Percentiles rank a stretch among this genome's conserved stretches.
Evolutionary conservation across 2,329 filamentous ascomycete genomes (phyloP).

Genomic region (Claviceps cyperi): DNA sequence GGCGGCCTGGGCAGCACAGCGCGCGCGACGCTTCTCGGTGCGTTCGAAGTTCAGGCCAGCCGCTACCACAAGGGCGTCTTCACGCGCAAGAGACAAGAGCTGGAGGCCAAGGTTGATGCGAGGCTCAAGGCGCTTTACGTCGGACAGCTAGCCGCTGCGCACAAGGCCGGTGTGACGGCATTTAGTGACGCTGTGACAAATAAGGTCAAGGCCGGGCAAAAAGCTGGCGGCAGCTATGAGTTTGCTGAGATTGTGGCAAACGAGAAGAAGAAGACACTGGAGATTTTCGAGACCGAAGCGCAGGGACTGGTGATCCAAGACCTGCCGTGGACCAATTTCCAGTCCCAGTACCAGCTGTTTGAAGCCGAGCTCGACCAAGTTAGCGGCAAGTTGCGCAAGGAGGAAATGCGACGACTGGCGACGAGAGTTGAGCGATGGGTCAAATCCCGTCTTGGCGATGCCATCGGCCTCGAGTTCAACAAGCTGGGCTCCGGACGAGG

Average conservation of each 20-base stretch:
- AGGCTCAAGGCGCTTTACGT: slow-evolving; percentile 77
- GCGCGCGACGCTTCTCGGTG: slow-evolving; percentile 57
- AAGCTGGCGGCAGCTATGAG: slow-evolving; percentile 79
- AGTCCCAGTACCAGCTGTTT: slow-evolving; percentile 63
- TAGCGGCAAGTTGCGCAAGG: slow-evolving; percentile 69
- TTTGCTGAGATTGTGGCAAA: slow-evolving; percentile 85
- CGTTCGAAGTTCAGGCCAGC: slow-evolving; percentile 83
- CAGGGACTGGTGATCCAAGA: slow-evolving; percentile 61
- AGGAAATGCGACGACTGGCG: slow-evolving; percentile 89
- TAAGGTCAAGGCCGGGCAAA: slow-evolving; percentile 83
- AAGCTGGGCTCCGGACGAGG: slow-evolving; percentile 80
- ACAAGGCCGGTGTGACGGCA: slow-evolving; percentile 70
- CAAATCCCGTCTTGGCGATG: slow-evolving; percentile 71
- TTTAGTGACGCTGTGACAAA: slow-evolving; percentile 81
- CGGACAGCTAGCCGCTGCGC: slow-evolving; percentile 74
- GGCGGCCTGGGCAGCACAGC: slow-evolving; percentile 60
- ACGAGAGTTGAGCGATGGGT: slow-evolving; percentile 91
- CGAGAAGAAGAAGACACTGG: slow-evolving; percentile 64
- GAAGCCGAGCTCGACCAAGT: slow-evolving; percentile 86
- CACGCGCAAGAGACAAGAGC: slow-evolving; percentile 66
- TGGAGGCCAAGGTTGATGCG: slow-evolving; percentile 77
- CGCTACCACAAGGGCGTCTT: slow-evolving; percentile 96
- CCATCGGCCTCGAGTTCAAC: slow-evolving; percentile 87
- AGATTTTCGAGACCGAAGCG: slow-evolving; percentile 63
- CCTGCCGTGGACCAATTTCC: slow-evolving; percentile 79